Percentiles rank a stretch among this genome's conserved stretches.
Evolutionary conservation across 129 eudicot species (phyloP).

Genomic region (Solidago caesia): DNA sequence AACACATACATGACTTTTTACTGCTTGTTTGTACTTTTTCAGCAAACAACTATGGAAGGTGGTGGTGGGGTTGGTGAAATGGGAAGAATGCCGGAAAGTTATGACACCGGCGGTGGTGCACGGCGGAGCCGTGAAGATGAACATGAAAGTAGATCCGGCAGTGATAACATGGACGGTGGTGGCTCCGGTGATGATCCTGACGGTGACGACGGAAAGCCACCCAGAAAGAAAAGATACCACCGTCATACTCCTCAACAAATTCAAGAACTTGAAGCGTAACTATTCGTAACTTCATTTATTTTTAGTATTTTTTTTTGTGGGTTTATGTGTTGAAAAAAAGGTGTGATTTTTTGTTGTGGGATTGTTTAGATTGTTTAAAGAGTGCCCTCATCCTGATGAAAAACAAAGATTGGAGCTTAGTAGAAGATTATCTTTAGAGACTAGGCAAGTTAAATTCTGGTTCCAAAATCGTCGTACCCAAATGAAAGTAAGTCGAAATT

Average conservation of each 20-base stretch:
- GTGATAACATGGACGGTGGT: constrained; percentile 90
- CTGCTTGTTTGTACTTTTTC: background rate
- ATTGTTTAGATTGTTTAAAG: constrained; percentile 69
- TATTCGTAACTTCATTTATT: background rate
- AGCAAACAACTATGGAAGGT: constrained; percentile 82
- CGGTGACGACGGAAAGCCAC: constrained; percentile 74
- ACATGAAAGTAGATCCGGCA: constrained; percentile 97
- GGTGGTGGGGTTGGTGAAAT: constrained; percentile 52
- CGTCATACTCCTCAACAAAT: constrained; percentile 99
- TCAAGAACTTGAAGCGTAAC: constrained; percentile 87
- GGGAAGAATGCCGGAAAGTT: constrained; percentile 58
- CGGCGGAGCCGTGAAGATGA: constrained; percentile 91
- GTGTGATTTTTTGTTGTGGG: constrained; percentile 3
- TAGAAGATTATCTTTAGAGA: constrained; percentile 73
- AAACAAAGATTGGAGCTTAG: constrained; percentile 93
- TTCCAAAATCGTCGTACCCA: constrained; percentile 97
- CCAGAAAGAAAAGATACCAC: constrained; percentile 90
- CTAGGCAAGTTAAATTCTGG: constrained; percentile 97
- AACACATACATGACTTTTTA: background rate
- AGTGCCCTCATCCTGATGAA: constrained; percentile 99
- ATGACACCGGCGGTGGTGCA: constrained; percentile 36
- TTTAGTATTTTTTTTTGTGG: background rate
- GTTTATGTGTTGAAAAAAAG: background rate
- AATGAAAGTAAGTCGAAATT: constrained; percentile 65
- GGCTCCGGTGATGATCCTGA: constrained; percentile 88